Percentiles rank a stretch among this genome's conserved stretches.
Evolutionary conservation across 257 asterid species (phyloP).

Genomic region (Solanum microdontum): DNA sequence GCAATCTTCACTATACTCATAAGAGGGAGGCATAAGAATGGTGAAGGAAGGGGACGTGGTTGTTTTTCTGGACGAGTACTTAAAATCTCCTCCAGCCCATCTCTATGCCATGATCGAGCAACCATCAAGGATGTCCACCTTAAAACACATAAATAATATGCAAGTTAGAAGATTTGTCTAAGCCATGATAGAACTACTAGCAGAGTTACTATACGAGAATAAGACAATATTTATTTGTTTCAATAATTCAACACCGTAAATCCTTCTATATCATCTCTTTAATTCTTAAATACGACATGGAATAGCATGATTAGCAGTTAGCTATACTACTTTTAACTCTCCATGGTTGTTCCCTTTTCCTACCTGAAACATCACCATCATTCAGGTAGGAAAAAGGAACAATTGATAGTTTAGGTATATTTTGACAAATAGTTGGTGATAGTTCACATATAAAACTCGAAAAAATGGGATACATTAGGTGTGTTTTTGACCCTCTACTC

Average conservation of each 20-base stretch:
- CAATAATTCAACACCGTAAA: background rate
- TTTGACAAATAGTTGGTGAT: background rate
- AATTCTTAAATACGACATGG: background rate
- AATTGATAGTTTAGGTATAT: background rate
- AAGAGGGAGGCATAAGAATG: slow-evolving; percentile 68
- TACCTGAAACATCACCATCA: background rate
- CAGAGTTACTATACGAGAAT: background rate
- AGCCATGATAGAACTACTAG: background rate
- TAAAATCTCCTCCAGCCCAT: slow-evolving; percentile 61
- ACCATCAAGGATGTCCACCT: slow-evolving; percentile 88
- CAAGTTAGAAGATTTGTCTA: background rate
- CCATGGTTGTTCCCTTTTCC: background rate
- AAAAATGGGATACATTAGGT: background rate
- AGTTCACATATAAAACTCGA: background rate
- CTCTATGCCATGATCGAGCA: slow-evolving; percentile 82
- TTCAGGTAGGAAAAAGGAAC: background rate
- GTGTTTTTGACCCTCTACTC: background rate
- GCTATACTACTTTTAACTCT: background rate
- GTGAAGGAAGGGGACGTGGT: slow-evolving; percentile 43
- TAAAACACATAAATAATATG: slow-evolving; percentile 6
- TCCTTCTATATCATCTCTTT: background rate
- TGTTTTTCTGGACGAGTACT: slow-evolving; percentile 31
- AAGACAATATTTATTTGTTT: background rate
- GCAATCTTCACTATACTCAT: slow-evolving; percentile 72
- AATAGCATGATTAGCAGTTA: background rate